Percentiles rank a stretch among this genome's conserved stretches.
These are phyloP conservation scores for Spathaspora gorwiae DNA, from an alignment of 805 yeast species.

Conservation along the genomic window DNA sequence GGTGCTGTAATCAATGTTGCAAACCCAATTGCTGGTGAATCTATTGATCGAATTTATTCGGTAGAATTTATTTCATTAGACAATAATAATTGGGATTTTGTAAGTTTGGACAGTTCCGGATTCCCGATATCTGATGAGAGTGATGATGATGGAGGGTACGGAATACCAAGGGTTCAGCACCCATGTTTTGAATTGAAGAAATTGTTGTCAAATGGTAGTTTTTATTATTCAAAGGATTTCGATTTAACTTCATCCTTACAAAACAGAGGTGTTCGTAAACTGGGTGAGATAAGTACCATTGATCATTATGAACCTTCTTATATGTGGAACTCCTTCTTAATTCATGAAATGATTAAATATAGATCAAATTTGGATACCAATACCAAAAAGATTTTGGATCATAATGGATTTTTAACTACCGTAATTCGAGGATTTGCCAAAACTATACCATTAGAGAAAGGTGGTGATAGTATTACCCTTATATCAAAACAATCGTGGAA, in stretches of 20 bases:
- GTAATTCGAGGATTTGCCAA: slow-evolving; percentile 95
- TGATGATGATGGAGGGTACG: slow-evolving; percentile 8
- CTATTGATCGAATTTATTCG: slow-evolving; percentile 72
- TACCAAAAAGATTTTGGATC: slow-evolving; percentile 60
- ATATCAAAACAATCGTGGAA: slow-evolving; percentile 95
- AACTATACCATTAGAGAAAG: slow-evolving; percentile 46
- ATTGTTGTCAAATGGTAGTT: slow-evolving; percentile 79
- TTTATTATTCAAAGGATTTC: slow-evolving; percentile 87
- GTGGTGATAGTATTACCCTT: slow-evolving; percentile 57
- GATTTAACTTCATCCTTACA: slow-evolving; percentile 88
- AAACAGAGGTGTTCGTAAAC: slow-evolving; percentile 50
- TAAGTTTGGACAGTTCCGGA: slow-evolving; percentile 65
- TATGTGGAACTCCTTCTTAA: slow-evolving; percentile 96
- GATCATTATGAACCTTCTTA: slow-evolving; percentile 70
- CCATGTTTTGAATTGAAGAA: slow-evolving; percentile 82
- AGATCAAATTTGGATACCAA: slow-evolving; percentile 63
- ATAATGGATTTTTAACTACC: slow-evolving; percentile 78
- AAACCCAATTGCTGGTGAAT: slow-evolving; percentile 71
- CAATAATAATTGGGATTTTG: slow-evolving; percentile 72
- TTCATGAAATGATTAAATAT: slow-evolving; percentile 74
- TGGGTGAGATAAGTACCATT: slow-evolving; percentile 8
- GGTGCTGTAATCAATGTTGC: slow-evolving; percentile 71
- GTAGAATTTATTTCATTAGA: slow-evolving; percentile 84
- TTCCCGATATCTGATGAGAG: slow-evolving; percentile 45
- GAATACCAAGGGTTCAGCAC: slow-evolving; percentile 37